A percentile compares a stretch with the other conserved stretches of the same genome.
Evolutionary conservation across 768 basidiomycete species (phyloP).

Genomic region (Xerocomellus intermedius): DNA sequence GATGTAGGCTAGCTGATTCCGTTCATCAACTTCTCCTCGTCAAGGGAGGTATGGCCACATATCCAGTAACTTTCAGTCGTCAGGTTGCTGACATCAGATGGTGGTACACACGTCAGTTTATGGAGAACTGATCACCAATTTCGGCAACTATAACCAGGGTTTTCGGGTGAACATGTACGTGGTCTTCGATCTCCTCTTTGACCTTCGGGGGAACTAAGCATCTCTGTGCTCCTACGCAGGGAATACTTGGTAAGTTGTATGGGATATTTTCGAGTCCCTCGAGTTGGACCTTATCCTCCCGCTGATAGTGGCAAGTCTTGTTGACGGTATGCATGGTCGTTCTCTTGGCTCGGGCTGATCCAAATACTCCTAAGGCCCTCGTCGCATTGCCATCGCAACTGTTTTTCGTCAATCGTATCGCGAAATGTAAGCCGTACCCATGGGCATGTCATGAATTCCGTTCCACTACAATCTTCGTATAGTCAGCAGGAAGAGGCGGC

Average conservation of each 20-base stretch:
- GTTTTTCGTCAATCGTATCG: slow-evolving; percentile 20
- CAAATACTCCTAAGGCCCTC: neutral
- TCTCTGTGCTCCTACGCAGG: neutral
- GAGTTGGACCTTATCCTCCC: neutral
- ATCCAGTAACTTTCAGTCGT: neutral
- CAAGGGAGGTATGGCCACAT: slow-evolving; percentile 14
- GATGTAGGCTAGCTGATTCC: slow-evolving; percentile 14
- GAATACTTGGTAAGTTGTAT: slow-evolving; percentile 15
- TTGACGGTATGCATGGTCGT: slow-evolving; percentile 13
- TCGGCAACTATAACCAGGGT: slow-evolving; percentile 12
- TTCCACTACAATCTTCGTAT: neutral
- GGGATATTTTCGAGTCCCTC: neutral
- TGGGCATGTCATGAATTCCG: neutral
- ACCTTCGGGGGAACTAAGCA: neutral
- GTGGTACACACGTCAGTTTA: slow-evolving; percentile 7
- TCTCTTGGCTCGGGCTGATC: neutral
- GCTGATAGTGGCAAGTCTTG: slow-evolving; percentile 19
- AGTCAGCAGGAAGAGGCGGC: slow-evolving; percentile 17
- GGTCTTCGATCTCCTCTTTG: neutral
- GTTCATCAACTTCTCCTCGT: slow-evolving; percentile 16
- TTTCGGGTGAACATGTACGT: slow-evolving; percentile 11
- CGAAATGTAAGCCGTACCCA: slow-evolving; percentile 14
- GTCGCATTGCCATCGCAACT: slow-evolving; percentile 19
- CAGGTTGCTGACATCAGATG: neutral
- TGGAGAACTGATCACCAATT: slow-evolving; percentile 11